Percentiles rank a stretch among this genome's conserved stretches.
phyloP scores from a whole-genome alignment of 768 basidiomycete species.

The Lentinula raphanica region DNA sequence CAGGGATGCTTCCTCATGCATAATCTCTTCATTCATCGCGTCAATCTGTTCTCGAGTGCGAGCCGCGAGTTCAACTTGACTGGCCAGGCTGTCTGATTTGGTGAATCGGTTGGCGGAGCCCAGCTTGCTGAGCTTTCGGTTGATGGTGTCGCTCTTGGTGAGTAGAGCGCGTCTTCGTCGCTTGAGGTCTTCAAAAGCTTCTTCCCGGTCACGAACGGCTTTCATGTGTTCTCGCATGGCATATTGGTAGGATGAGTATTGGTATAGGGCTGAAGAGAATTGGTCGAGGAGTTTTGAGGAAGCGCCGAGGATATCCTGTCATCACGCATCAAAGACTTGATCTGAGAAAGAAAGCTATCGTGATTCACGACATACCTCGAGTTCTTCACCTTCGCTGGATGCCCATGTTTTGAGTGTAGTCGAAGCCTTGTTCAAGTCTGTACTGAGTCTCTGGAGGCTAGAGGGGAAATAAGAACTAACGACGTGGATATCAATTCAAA shows the following conservation, averaged over 20 bases:
- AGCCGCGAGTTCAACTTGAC: conserved; percentile 70
- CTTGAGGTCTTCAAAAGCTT: conserved; percentile 72
- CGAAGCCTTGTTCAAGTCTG: conserved; percentile 61
- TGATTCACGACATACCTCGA: conserved; percentile 46
- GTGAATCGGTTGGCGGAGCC: conserved; percentile 79
- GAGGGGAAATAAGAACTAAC: background rate
- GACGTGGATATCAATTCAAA: background rate
- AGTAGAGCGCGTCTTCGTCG: conserved; percentile 61
- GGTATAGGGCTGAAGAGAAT: conserved; percentile 60
- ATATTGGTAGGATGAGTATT: conserved; percentile 67
- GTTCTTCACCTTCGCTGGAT: conserved; percentile 74
- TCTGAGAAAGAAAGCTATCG: background rate
- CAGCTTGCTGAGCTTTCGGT: conserved; percentile 89
- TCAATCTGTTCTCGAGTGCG: conserved; percentile 72
- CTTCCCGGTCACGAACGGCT: conserved; percentile 77
- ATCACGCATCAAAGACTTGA: conserved; percentile 3
- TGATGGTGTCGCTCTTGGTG: conserved; percentile 72
- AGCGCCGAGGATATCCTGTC: conserved; percentile 68
- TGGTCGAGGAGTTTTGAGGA: conserved; percentile 66
- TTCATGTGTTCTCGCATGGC: conserved; percentile 75
- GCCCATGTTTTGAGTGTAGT: conserved; percentile 75
- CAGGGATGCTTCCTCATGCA: conserved; percentile 73
- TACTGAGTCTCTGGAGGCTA: conserved; percentile 62
- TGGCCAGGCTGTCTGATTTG: conserved; percentile 26
- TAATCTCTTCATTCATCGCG: conserved; percentile 72